Percentiles rank a stretch among this genome's conserved stretches.
phyloP scores from a whole-genome alignment of 495 filamentous ascomycete genomes.

The Astrothelium macrocarpum region DNA sequence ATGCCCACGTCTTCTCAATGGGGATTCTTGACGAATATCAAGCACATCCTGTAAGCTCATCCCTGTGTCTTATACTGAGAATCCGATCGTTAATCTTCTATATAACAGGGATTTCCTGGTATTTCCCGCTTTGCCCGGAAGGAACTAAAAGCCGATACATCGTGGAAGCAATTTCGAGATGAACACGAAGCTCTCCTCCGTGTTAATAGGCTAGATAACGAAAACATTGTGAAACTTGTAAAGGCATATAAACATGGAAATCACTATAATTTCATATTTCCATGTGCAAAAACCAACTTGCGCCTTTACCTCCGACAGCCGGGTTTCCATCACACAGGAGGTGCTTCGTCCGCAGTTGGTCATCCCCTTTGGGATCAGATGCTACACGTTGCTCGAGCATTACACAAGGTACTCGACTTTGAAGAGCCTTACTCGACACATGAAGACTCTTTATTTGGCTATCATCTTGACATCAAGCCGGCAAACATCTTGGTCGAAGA shows the following conservation, averaged over 20 bases:
- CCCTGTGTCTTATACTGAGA: neutral
- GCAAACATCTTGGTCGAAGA: constrained; percentile 16
- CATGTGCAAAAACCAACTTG: constrained; percentile 15
- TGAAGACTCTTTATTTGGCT: constrained; percentile 1
- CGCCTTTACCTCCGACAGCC: neutral
- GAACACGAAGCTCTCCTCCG: constrained; percentile 12
- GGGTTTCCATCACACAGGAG: neutral
- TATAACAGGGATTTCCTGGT: neutral
- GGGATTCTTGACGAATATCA: constrained; percentile 13
- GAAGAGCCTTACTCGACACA: neutral
- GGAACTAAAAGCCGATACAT: constrained; percentile 7
- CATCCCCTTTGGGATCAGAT: constrained; percentile 15
- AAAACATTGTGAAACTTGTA: constrained; percentile 18
- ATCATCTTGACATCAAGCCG: constrained; percentile 20
- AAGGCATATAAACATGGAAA: constrained; percentile 16
- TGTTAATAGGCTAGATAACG: constrained; percentile 2
- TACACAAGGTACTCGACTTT: constrained; percentile 10
- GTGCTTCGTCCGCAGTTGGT: neutral
- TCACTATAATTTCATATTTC: constrained; percentile 15
- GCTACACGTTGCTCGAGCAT: constrained; percentile 11
- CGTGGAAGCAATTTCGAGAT: neutral
- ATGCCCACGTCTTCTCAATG: constrained; percentile 17
- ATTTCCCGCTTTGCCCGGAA: constrained; percentile 11
- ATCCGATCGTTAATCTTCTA: too few species aligned
- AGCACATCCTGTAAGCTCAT: constrained; percentile 9